Evolutionary conservation across 352 stramenopile species (phyloP).

Genomic region (Globisporangium mamillatum): DNA sequence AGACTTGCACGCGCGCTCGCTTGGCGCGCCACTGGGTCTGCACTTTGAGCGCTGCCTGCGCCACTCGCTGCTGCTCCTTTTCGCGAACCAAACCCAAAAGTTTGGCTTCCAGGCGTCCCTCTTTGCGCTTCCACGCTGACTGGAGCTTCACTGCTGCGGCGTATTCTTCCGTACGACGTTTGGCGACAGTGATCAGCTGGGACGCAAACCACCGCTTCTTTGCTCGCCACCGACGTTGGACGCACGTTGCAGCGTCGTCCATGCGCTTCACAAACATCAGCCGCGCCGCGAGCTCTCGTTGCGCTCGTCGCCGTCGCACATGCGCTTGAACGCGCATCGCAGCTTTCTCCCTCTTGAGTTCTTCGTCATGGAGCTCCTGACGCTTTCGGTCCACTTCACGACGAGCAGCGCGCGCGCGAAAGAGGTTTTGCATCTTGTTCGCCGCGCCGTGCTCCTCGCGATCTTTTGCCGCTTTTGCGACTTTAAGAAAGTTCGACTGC

Average conservation of each 20-base stretch:
- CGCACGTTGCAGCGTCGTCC: conserved; percentile 32
- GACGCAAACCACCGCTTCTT: conserved; percentile 39
- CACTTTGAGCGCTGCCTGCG: conserved; percentile 35
- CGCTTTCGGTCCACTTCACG: conserved; percentile 32
- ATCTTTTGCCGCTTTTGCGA: conserved; percentile 31
- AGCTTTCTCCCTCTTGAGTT: conserved; percentile 37
- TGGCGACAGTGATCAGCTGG: conserved; percentile 39
- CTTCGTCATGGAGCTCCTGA: conserved; percentile 29
- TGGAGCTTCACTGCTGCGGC: conserved; percentile 51
- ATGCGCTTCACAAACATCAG: conserved; percentile 24
- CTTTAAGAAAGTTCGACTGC: conserved; percentile 23
- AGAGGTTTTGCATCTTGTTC: conserved; percentile 60
- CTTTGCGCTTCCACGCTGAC: conserved; percentile 55
- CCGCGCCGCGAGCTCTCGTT: conserved; percentile 32
- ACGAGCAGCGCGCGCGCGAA: conserved; percentile 45
- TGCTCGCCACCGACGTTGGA: conserved; percentile 54
- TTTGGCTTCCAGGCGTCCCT: conserved; percentile 34
- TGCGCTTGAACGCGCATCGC: conserved; percentile 41
- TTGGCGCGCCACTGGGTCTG: conserved; percentile 52
- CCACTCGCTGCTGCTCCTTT: conserved; percentile 30
- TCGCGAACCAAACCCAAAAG: conserved; percentile 43
- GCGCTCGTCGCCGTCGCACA: conserved; percentile 35
- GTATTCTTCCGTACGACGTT: conserved; percentile 34
- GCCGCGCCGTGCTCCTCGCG: conserved; percentile 41
- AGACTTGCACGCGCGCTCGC: conserved; percentile 27